Conservation (phyloP, 2,329 filamentous ascomycete species). For the Sarocladium strictum region DNA sequence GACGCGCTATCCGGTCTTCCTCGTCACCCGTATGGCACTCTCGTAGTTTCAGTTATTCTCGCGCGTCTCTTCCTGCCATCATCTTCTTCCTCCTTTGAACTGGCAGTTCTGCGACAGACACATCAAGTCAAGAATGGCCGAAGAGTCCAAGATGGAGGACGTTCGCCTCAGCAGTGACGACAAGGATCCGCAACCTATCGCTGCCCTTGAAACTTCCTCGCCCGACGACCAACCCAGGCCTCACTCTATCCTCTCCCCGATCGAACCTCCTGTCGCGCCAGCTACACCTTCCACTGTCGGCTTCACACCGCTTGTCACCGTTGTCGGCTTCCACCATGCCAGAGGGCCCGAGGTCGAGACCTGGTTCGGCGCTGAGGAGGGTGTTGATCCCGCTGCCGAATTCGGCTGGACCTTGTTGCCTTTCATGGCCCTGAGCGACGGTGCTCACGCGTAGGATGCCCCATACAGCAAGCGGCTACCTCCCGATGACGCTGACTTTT, state of each 20-base stretch:
- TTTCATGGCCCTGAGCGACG: slow-evolving; percentile 95
- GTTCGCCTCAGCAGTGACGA: slow-evolving; percentile 17
- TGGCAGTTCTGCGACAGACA: background rate
- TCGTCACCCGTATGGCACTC: background rate
- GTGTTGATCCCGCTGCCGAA: slow-evolving; percentile 69
- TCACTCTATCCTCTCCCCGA: slow-evolving; percentile 26
- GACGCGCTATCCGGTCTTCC: background rate
- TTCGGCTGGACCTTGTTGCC: slow-evolving; percentile 90
- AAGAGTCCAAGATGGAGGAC: slow-evolving; percentile 17
- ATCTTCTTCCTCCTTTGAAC: background rate
- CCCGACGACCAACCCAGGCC: slow-evolving; percentile 16
- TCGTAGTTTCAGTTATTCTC: background rate
- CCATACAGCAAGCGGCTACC: too few relatives aligned
- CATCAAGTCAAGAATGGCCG: background rate
- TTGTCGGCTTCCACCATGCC: slow-evolving; percentile 81
- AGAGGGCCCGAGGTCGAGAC: slow-evolving; percentile 87
- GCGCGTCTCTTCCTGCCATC: background rate
- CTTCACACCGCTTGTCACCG: slow-evolving; percentile 66
- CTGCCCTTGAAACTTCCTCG: slow-evolving; percentile 15
- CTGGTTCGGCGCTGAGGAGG: slow-evolving; percentile 76
- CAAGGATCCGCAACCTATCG: slow-evolving; percentile 17
- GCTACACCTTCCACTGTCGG: slow-evolving; percentile 25
- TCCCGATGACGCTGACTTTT: too few relatives aligned
- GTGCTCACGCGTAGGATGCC: slow-evolving; percentile 75
- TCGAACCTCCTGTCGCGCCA: slow-evolving; percentile 22